phyloP scores from a whole-genome alignment of 129 eudicot species.

The Lactuca saligna region DNA sequence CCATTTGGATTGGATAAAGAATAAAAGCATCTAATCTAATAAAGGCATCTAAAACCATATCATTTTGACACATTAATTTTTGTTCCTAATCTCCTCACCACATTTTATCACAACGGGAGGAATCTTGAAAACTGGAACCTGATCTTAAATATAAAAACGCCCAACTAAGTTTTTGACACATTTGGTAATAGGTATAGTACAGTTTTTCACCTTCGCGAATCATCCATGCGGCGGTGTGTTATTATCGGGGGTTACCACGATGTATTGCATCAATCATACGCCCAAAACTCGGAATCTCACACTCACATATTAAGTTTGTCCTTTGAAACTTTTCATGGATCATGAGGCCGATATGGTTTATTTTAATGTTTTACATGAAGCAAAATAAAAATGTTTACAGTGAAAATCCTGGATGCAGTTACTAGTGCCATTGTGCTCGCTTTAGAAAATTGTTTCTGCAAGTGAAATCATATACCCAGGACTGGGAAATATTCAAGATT shows the following conservation, averaged over 20 bases:
- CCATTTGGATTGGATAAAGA: constrained; percentile 33
- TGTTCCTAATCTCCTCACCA: constrained; percentile 39
- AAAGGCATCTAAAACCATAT: constrained; percentile 38
- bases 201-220: constrained; percentile 2
- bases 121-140: constrained; percentile 21
- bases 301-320: constrained; percentile 11
- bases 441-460: neutral
- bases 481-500: neutral
- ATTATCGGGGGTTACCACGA: constrained; percentile 1
- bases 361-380: neutral
- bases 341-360: neutral
- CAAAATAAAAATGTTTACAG: constrained; percentile 3
- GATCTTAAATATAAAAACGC: constrained; percentile 25
- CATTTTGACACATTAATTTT: constrained; percentile 32
- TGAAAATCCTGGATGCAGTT: constrained; percentile 11
- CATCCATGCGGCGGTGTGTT: neutral
- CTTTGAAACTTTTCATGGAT: neutral
- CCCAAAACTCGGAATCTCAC: constrained; percentile 13
- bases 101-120: constrained; percentile 11
- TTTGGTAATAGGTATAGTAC: neutral
- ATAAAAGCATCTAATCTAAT: constrained; percentile 42
- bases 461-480: constrained; percentile 4
- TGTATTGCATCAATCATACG: constrained; percentile 4
- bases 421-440: constrained; percentile 1
- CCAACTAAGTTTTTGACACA: constrained; percentile 4